Base-by-base conservation (phyloP, 169 alveolate genomes). In the Plasmodium berghei region DNA sequence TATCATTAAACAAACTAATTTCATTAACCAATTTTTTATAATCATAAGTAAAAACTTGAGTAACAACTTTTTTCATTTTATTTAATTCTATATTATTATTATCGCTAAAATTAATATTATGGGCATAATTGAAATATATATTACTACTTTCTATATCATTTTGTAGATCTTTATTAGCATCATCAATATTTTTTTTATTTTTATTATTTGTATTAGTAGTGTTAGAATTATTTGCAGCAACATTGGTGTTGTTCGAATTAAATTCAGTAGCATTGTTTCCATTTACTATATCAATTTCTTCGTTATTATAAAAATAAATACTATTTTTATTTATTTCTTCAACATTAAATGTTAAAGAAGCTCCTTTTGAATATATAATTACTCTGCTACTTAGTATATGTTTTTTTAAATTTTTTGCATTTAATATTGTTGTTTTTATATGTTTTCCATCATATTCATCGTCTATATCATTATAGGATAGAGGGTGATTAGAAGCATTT, bases 271-370 rank as follows among this genome's bases (percentile, higher is more conserved):
- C 22, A 16, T 28, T 22, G 18, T 5, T 45, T 0, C 24, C 16
- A 55, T n/a, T 69, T 2, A 16, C 8, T 0, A 34, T 6, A 28
- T 28, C 48, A 8, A 28, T 48, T 18, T 77, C 89, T 63, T 77
- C 89, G 58, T 63, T 49, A 22, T 42, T 77, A 59, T 77, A 77
- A 49, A 77, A 77, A 28, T 46, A 77, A 63, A 77, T 77, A 69
- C 89, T 77, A 20, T 77, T 77, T 24, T 64, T 52, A 49, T 77
- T 77, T 45, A 77, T 77, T 64, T 77, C 89, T 16, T 77, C 89
- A 0, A 77, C 89, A 45, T 49, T 77, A 34, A 63, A 77, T 63
- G 69, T 75, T 34, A 64, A n/a, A 56, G 89, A 64, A 22, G 55
- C 77, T 45, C 77, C 89, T 49, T 77, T 77, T 1, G 89, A 77